These are phyloP conservation scores for Friedmanniomyces simplex DNA, from an alignment of 495 filamentous ascomycete species.

Conservation along the genomic window DNA sequence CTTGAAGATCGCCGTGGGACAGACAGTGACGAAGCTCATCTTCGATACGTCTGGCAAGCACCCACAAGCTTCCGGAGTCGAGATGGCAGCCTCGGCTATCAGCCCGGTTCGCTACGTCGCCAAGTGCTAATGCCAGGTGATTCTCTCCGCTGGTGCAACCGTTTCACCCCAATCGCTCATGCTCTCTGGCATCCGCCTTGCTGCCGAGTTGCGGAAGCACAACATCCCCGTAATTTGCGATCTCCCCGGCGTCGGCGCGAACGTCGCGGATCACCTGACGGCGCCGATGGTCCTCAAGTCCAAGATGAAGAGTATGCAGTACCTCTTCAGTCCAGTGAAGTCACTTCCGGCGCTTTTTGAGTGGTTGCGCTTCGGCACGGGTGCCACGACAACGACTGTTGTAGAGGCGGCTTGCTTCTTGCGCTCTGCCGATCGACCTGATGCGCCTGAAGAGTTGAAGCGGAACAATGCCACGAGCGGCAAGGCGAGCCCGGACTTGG, in stretches of 20 bases:
- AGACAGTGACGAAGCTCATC: conserved; percentile 8
- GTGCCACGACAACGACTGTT: conserved; percentile 31
- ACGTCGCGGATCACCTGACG: conserved; percentile 39
- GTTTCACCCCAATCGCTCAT: conserved; percentile 25
- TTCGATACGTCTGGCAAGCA: conserved; percentile 4
- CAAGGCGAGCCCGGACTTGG: neutral
- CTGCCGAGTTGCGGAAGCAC: conserved; percentile 14
- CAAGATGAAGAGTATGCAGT: conserved; percentile 23
- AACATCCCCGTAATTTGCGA: conserved; percentile 32
- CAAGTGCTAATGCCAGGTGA: conserved; percentile 23
- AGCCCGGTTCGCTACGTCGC: neutral
- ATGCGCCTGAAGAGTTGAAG: conserved; percentile 22
- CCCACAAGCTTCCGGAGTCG: neutral
- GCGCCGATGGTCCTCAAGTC: conserved; percentile 7
- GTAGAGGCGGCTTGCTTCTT: conserved; percentile 1
- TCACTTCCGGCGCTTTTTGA: conserved; percentile 12
- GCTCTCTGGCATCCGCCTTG: conserved; percentile 21
- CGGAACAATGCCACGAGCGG: neutral
- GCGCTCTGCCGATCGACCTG: conserved; percentile 8
- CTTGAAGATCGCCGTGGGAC: conserved; percentile 3
- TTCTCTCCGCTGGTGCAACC: conserved; percentile 23
- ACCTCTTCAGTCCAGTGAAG: conserved; percentile 32
- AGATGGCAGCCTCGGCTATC: neutral
- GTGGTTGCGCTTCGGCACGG: conserved; percentile 27
- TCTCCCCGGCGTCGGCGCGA: conserved; percentile 43